Base-by-base conservation (phyloP, 1,284 basidiomycete species). In the Heterobasidion irregulare region DNA sequence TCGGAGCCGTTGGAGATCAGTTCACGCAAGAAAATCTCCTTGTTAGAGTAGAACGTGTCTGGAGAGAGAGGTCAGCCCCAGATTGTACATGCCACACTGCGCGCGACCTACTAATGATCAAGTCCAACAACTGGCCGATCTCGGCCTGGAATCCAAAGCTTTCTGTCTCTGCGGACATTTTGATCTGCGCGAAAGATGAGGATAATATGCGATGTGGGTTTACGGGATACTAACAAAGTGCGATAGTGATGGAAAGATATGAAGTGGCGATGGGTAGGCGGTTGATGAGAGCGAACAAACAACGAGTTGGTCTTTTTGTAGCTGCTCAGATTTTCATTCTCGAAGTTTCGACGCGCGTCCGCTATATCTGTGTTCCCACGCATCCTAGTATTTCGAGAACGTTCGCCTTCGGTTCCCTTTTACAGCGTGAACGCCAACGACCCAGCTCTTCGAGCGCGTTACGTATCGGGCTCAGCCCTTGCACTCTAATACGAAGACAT, bases 41-140 rank as follows among this genome's bases (percentile, higher is more conserved):
- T 97, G 85, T 97, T 96, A 60, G 91, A 94, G 84, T 97, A 96
- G 83, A 96, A 97, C 60, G 93, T 95, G 80, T 95, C 92, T 92
- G 69, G 62, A 65, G 18, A 55, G 35, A 55, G 12, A 16, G n/a
- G 50, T 52, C 33, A 54, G 52, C 19, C 47, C 19, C 56, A 48
- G 15, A 55, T 59, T 44, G 52, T 47, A 51, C 44, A 53, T 53
- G 45, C 47, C 50, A 53, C 53, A 50, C 41, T 50, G 56, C 48
- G 8, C 50, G 35, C 50, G 26, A 75, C 83, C 56, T 66, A 90
- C 89, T 93, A 80, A 92, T 93, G 75, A 94, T 94, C 69, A 94
- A 76, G 77, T 94, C 92, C 58, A 94, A 79, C 61, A 95, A 78
- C 75, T 96, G 92, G 71, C 86, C 90, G 83, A 98, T 98, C 83